A percentile compares a stretch with the other conserved stretches of the same genome.
phyloP scores from a whole-genome alignment of 1,139 yeast genomes.

The Pneumocystis oryctolagi region DNA sequence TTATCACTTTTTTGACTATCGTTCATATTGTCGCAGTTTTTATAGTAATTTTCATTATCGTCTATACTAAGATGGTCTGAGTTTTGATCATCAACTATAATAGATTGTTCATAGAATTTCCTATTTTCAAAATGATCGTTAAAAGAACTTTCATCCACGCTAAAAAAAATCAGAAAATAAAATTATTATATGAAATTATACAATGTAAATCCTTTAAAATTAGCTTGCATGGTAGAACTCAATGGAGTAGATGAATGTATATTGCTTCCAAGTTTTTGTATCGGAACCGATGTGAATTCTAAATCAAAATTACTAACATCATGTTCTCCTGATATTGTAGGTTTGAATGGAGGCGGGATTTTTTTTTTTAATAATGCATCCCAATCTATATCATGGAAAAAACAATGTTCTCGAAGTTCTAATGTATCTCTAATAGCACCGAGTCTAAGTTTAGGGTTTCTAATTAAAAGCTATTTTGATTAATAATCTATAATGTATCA shows the following conservation, averaged over 20 bases:
- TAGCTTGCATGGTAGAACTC: slow-evolving; percentile 88
- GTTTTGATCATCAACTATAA: not conserved
- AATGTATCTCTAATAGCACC: slow-evolving; percentile 87
- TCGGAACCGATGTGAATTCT: slow-evolving; percentile 84
- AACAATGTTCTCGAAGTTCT: slow-evolving; percentile 80
- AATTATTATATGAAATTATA: slow-evolving; percentile 19
- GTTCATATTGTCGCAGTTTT: not conserved
- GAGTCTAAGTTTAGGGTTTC: slow-evolving; percentile 87
- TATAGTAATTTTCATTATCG: not conserved
- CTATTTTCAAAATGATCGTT: slow-evolving; percentile 53
- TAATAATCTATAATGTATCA: not conserved
- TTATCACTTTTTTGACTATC: not conserved
- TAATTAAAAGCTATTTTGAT: slow-evolving; percentile 40
- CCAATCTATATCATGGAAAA: slow-evolving; percentile 87
- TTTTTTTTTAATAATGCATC: slow-evolving; percentile 56
- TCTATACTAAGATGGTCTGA: not conserved
- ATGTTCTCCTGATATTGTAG: slow-evolving; percentile 75
- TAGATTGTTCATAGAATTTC: slow-evolving; percentile 5
- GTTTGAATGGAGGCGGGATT: slow-evolving; percentile 95
- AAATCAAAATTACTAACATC: slow-evolving; percentile 96
- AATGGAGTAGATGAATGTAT: slow-evolving; percentile 64
- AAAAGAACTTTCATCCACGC: slow-evolving; percentile 81
- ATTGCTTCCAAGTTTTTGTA: slow-evolving; percentile 42
- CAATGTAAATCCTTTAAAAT: slow-evolving; percentile 71
- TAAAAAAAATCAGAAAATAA: not conserved